Evolutionary conservation across 495 filamentous ascomycete species (phyloP).

Genomic region (Penicillium steckii): DNA sequence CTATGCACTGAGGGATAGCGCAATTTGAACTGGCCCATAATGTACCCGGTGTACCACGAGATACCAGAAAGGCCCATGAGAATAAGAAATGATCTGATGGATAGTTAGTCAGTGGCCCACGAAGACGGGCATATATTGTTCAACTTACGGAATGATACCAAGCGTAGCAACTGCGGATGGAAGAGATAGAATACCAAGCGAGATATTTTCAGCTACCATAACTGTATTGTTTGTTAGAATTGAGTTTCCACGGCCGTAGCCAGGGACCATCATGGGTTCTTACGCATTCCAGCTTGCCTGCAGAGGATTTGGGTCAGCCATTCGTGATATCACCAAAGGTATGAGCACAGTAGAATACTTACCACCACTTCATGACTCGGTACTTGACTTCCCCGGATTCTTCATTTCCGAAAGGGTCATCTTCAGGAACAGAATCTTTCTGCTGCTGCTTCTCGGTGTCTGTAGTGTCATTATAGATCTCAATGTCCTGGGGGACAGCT

Average conservation of each 20-base stretch:
- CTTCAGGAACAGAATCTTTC: constrained; percentile 5
- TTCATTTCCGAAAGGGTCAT: constrained; percentile 38
- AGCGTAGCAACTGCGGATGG: constrained; percentile 57
- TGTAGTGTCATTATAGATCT: constrained; percentile 14
- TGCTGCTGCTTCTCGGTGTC: constrained; percentile 17
- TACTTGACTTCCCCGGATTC: constrained; percentile 35
- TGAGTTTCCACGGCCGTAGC: neutral
- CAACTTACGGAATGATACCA: constrained; percentile 53
- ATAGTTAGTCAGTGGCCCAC: neutral
- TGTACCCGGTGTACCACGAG: constrained; percentile 30
- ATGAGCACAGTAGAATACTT: neutral
- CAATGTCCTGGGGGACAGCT: constrained; percentile 9
- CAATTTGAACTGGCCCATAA: constrained; percentile 24
- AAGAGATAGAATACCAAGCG: constrained; percentile 58
- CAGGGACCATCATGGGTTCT: constrained; percentile 2
- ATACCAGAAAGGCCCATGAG: constrained; percentile 59
- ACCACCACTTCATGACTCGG: constrained; percentile 39
- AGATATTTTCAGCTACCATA: constrained; percentile 63
- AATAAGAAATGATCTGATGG: constrained; percentile 29
- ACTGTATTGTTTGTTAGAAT: constrained; percentile 23
- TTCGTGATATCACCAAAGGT: neutral
- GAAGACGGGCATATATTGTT: constrained; percentile 27
- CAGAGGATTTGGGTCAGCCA: neutral
- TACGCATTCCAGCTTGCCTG: constrained; percentile 28
- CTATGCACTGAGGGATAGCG: constrained; percentile 22